Base-by-base conservation (phyloP, 2,329 filamentous ascomycete genomes). In the Colletotrichum euphorbiae region DNA sequence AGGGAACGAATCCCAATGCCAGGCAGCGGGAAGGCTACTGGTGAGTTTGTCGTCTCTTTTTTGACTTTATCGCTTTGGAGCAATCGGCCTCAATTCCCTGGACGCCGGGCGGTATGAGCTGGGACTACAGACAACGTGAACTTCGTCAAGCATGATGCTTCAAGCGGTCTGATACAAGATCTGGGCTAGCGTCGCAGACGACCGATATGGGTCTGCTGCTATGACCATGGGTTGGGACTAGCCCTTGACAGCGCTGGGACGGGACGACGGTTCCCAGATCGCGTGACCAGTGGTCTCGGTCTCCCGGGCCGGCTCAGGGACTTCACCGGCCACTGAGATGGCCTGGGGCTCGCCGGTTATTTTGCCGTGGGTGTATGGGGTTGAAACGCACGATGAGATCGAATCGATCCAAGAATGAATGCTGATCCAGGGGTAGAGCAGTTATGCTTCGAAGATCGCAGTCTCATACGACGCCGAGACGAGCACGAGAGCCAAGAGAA, bases 251-350 rank as follows among this genome's bases (percentile, higher is more conserved):
- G n/a, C 6, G 45, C 24, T 33, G 54, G 54, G 9, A 57, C 54
- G 15, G n/a, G n/a, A 33, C 40, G 42, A 31, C 24, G 38, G 54
- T 48, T 59, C 42, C 31, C 17, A 17, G 42, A 38, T 50, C 17
- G 31, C 38, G 28, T 38, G 40, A n/a, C 55, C 56, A 24, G 12
- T 19, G 43, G 56, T 13, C 43, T 48, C 56, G 42, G 42, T 6
- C 31, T 38, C 17, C 28, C 31, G 56, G 56, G 12, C 42, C 43
- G 43, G 13, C 17, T 36, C 56, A 59, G 56, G 56, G 56, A 59
- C 56, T 42, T 21, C 31, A 42, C 56, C 17, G 28, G 56, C 42
- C 48, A 17, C 21, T 12, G 3, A 17, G 56, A 59, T 58, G 17
- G 55, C 9, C 28, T 46, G 55, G 55, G 55, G 55, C 6, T 58